Evolutionary conservation across 2,329 filamentous ascomycete genomes (phyloP), one percentile per base, ranked within the genome.

Genomic region (Ophiostoma populinum): DNA sequence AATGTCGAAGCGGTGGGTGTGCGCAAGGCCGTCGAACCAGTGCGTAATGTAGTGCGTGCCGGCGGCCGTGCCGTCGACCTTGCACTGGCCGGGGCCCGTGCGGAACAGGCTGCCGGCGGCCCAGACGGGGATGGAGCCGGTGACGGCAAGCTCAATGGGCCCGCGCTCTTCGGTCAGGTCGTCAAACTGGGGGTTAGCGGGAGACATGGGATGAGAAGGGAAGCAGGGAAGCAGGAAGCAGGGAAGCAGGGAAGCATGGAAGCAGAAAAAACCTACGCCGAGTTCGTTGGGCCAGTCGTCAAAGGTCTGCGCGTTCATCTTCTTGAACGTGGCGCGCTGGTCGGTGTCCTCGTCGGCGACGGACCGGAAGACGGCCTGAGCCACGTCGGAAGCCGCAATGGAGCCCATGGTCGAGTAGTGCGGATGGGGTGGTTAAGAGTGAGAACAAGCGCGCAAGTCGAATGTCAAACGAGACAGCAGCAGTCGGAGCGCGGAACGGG

Each of bases 1-100:
- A 21, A 87, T 77, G 38, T 81, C 65, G 49, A 87, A 87, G 19
- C 69, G 71, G 54, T 87, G 79, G 1, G 71, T 62, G 37, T 80
- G 69, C 3, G 71, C 67, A 39, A 83, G 72, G 6, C 78, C 78
- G 49, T 90, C 82, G 45, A 90, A 90, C 81, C 81, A 90, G 51
- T 90, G 80, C 1, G 63, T 68, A 10, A 75, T 61, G 21, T 62
- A 58, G 46, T 75, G 74, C 0, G 62, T 67, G n/a, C 72, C 70
- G 4, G 61, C 60, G 3, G 67, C 54, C 1, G 70, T 72, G 28
- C 56, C 51, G n/a, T 73, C 60, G 3, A 83, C 55, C 24, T 65
- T 65, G 50, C 67, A 70, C 19, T 67, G 63, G 1, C 80, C 78
- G 0, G 80, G 79, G 0, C 82, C 81, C 0, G 77, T 85, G 17